These are phyloP conservation scores for Suillus paluster DNA, from an alignment of 768 basidiomycete genomes.

Conservation along the genomic window DNA sequence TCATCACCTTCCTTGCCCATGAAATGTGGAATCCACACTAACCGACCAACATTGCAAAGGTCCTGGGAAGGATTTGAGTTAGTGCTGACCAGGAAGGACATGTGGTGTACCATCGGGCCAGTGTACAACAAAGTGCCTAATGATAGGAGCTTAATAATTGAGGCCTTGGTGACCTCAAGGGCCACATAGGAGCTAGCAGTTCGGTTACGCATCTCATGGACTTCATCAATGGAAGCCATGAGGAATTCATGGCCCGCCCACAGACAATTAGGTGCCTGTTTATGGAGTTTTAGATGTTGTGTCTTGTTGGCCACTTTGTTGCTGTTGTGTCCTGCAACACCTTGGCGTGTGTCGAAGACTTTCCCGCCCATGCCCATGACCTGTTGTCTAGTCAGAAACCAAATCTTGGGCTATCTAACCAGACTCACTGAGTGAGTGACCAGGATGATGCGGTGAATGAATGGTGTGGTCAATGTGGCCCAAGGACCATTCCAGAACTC, in stretches of 20 bases:
- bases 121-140: conserved; percentile 38
- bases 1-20: conserved; percentile 17
- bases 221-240: conserved; percentile 26
- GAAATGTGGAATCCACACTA: conserved; percentile 32
- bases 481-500: background rate
- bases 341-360: background rate
- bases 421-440: conserved; percentile 1
- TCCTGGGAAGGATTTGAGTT: conserved; percentile 23
- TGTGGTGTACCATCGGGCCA: conserved; percentile 20
- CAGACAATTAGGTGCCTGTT: background rate
- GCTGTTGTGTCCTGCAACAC: background rate
- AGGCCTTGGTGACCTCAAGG: conserved; percentile 15
- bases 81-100: background rate
- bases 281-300: background rate
- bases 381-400: background rate
- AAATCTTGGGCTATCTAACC: too few relatives aligned
- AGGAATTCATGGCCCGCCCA: conserved; percentile 18
- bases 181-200: conserved; percentile 19
- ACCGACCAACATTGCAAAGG: conserved; percentile 29
- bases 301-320: background rate
- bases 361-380: background rate
- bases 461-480: background rate
- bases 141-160: conserved; percentile 17
- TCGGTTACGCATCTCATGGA: conserved; percentile 26
- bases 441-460: background rate